These are phyloP conservation scores for Solanum lignicaule DNA, from an alignment of 257 asterid genomes.

Conservation along the genomic window DNA sequence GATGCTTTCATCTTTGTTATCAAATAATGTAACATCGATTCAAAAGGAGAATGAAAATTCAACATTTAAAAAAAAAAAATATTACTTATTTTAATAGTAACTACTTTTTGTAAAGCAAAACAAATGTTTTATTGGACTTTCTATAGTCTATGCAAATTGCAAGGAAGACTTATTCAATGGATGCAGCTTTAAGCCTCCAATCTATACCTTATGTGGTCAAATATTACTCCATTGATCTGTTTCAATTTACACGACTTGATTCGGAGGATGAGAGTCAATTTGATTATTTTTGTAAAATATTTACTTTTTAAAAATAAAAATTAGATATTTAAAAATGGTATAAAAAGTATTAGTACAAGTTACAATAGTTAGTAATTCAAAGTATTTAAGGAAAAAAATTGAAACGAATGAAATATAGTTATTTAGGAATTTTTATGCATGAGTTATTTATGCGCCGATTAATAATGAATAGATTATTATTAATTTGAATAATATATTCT, in stretches of 20 bases:
- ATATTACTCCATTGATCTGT: background rate
- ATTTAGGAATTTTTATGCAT: background rate
- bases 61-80: fast-evolving
- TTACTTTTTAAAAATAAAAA: too few relatives aligned
- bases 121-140: background rate
- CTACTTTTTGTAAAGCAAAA: background rate
- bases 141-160: background rate
- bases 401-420: too few relatives aligned
- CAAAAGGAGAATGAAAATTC: background rate
- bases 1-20: background rate
- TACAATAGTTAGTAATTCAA: too few relatives aligned
- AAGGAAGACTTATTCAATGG: background rate
- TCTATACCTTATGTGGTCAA: background rate
- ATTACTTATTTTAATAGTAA: background rate
- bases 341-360: too few relatives aligned
- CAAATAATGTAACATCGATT: background rate
- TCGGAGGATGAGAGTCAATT: background rate
- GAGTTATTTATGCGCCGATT: background rate
- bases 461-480: too few relatives aligned
- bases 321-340: too few relatives aligned
- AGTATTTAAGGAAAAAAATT: too few relatives aligned
- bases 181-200: background rate
- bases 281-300: background rate
- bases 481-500: background rate
- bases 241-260: background rate